Percentiles rank a stretch among this genome's conserved stretches.
Evolutionary conservation across 352 stramenopile species (phyloP).

Genomic region (Phytopythium aichiense): DNA sequence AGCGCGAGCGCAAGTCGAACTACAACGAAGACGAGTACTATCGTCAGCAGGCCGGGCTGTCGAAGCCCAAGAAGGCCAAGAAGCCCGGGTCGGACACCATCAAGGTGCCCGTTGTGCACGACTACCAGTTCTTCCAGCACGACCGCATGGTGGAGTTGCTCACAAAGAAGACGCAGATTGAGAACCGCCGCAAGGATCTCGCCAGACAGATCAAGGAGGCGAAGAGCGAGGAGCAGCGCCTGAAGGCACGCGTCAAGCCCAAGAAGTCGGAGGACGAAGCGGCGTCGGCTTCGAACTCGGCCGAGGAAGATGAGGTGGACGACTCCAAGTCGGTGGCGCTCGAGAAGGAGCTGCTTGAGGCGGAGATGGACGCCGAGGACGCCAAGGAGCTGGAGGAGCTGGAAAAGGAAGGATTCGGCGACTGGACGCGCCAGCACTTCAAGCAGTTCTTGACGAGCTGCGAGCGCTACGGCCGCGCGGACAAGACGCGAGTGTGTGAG

Average conservation of each 20-base stretch:
- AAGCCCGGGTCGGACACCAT: constrained; percentile 83
- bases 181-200: constrained; percentile 88
- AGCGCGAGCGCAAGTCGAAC: constrained; percentile 87
- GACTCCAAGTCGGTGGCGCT: constrained; percentile 53
- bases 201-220: constrained; percentile 78
- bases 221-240: constrained; percentile 71
- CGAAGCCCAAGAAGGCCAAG: constrained; percentile 87
- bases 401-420: constrained; percentile 91
- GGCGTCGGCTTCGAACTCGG: constrained; percentile 53
- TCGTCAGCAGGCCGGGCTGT: constrained; percentile 74
- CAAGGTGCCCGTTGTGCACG: constrained; percentile 89
- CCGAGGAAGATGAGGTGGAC: constrained; percentile 51
- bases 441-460: constrained; percentile 90
- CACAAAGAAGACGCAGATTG: constrained; percentile 83
- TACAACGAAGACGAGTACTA: constrained; percentile 99
- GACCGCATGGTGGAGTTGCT: constrained; percentile 85
- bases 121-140: constrained; percentile 96
- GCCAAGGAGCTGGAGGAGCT: constrained; percentile 64
- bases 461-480: constrained; percentile 92
- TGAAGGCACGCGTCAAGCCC: constrained; percentile 56
- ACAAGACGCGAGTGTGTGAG: constrained; percentile 86
- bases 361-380: constrained; percentile 67
- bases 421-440: constrained; percentile 92
- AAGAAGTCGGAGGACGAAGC: constrained; percentile 53
- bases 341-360: constrained; percentile 79